These are phyloP conservation scores for Corylus heterophylla DNA, from an alignment of 306 rosid genomes.

Conservation along the genomic window DNA sequence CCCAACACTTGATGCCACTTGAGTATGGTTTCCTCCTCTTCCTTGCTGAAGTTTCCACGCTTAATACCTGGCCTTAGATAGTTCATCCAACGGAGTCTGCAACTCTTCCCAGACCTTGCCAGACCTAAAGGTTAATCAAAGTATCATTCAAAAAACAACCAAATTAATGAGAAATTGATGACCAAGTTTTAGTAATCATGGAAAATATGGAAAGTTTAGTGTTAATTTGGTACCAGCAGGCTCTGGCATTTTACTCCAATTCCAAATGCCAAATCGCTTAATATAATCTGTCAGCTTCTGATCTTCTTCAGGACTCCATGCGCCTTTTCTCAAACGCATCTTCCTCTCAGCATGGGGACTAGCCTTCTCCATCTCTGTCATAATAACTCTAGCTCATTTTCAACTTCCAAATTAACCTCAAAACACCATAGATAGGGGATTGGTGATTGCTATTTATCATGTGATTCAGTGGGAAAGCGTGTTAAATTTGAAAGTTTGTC, in stretches of 20 bases:
- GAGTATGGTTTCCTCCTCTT: constrained; percentile 34
- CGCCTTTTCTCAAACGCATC: constrained; percentile 24
- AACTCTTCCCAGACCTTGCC: constrained; percentile 43
- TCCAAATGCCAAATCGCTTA: constrained; percentile 39
- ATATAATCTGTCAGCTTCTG: constrained; percentile 33
- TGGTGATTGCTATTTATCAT: not conserved
- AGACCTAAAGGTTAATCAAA: constrained; percentile 15
- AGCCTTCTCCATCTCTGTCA: constrained; percentile 21
- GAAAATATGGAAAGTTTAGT: not conserved
- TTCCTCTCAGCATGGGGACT: constrained; percentile 8
- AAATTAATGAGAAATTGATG: not conserved
- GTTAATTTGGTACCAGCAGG: constrained; percentile 33
- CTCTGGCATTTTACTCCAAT: constrained; percentile 45
- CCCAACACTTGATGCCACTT: constrained; percentile 30
- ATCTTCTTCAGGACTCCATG: constrained; percentile 47
- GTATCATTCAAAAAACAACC: not conserved
- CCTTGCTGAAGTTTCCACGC: constrained; percentile 36
- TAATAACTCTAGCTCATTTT: not conserved
- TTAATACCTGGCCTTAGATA: constrained; percentile 42
- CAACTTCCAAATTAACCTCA: not conserved
- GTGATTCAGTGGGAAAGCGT: not conserved
- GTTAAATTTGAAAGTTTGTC: not conserved
- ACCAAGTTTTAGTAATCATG: not conserved
- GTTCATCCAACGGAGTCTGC: constrained; percentile 47
- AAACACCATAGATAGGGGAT: not conserved